phyloP scores from a whole-genome alignment of 768 basidiomycete species.

The Boletus vinaceobasis region DNA sequence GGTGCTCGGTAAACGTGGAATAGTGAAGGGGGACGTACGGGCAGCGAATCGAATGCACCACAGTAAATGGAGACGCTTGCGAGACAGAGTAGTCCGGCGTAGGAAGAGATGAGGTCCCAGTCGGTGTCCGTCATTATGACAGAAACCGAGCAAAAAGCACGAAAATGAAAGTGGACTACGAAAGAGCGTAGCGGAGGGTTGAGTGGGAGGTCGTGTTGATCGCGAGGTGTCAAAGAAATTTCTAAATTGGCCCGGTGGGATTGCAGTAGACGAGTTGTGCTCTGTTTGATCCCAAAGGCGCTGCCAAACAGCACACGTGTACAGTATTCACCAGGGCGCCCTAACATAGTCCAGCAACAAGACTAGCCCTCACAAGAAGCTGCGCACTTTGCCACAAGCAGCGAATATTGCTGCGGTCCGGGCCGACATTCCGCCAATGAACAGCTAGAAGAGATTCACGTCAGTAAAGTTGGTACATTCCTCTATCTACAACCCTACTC shows the following conservation, averaged over 20 bases:
- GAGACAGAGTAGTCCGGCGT: constrained; percentile 62
- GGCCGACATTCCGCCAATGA: background rate
- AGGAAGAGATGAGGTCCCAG: constrained; percentile 64
- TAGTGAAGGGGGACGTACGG: constrained; percentile 41
- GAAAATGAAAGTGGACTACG: background rate
- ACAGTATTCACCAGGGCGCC: background rate
- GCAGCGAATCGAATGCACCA: constrained; percentile 66
- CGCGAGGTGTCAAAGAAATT: background rate
- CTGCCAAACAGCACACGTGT: background rate
- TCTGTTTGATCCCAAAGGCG: constrained; percentile 10
- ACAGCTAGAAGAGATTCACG: no score
- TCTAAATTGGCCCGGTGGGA: background rate
- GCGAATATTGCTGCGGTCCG: background rate
- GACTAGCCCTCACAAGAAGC: background rate
- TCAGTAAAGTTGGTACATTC: background rate
- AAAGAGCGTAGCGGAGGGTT: background rate
- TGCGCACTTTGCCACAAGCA: background rate
- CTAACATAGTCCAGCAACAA: no score
- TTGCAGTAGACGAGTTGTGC: constrained; percentile 16
- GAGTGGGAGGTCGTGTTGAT: background rate
- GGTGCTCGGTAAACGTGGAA: background rate
- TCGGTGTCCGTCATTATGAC: constrained; percentile 30
- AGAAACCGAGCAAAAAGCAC: background rate
- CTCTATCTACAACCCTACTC: background rate
- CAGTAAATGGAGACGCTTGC: constrained; percentile 66